Conservation (phyloP, 768 basidiomycete genomes). For the Tricholomella constricta region DNA sequence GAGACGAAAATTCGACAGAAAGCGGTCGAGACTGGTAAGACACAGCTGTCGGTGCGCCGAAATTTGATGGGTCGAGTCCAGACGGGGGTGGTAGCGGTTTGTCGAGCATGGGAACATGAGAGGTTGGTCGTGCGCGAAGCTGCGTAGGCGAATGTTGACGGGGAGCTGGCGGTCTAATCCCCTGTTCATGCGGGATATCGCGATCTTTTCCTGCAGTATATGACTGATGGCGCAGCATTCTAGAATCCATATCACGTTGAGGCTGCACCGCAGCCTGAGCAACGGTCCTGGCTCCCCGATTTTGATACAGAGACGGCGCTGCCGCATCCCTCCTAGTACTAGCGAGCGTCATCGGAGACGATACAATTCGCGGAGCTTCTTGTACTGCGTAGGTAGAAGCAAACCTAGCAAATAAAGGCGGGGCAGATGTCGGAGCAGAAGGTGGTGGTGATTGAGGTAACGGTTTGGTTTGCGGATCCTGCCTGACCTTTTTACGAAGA, state of each 20-base stretch:
- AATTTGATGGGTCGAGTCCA: not conserved
- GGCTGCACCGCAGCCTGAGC: conserved; percentile 11
- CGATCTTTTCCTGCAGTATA: not conserved
- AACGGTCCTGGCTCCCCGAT: conserved; percentile 6
- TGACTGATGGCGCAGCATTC: not conserved
- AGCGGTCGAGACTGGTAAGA: not conserved
- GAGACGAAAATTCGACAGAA: conserved; percentile 2
- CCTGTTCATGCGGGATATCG: conserved; percentile 1
- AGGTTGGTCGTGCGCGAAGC: conserved; percentile 9
- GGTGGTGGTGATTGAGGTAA: conserved; percentile 12
- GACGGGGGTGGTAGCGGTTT: conserved; percentile 19
- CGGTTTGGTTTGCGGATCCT: conserved; percentile 24
- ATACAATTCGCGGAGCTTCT: conserved; percentile 32
- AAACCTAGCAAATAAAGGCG: conserved; percentile 47
- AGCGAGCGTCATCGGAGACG: conserved; percentile 39
- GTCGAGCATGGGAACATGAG: conserved; percentile 17
- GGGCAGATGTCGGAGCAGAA: conserved; percentile 21
- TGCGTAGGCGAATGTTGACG: conserved; percentile 9
- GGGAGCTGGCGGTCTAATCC: not conserved
- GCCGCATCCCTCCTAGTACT: conserved; percentile 26
- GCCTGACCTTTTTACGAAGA: conserved; percentile 53
- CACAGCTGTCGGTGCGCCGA: not conserved
- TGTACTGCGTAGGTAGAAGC: conserved; percentile 26
- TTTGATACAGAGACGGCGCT: conserved; percentile 11
- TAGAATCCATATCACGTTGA: conserved; percentile 12